Percentiles rank a stretch among this genome's conserved stretches.
Conservation (phyloP, 192 early-diverging fungal species). For the Backusella psychrophila region DNA sequence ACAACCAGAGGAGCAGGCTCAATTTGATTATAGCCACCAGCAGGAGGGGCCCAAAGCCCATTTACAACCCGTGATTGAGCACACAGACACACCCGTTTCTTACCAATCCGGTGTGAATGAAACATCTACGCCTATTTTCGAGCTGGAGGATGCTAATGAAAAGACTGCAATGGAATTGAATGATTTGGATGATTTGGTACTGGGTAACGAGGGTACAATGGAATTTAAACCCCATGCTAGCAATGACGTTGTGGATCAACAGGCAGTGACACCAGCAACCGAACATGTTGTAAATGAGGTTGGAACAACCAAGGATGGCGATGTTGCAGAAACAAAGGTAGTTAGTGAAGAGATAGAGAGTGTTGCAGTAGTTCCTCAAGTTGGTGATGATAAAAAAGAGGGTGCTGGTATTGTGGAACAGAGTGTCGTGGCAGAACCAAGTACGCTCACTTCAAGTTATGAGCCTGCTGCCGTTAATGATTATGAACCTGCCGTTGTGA, state of each 20-base stretch:
- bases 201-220: conserved; percentile 5
- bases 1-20: not conserved
- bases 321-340: not conserved
- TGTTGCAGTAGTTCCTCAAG: not conserved
- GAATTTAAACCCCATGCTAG: not conserved
- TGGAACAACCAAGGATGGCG: not conserved
- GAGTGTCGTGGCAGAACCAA: not conserved
- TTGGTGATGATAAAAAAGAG: not conserved
- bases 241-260: not conserved
- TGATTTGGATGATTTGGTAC: conserved; percentile 27
- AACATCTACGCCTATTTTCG: not conserved
- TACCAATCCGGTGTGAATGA: not conserved
- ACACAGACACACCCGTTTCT: not conserved
- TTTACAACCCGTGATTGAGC: not conserved
- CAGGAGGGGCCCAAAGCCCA: not conserved
- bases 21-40: not conserved
- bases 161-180: not conserved
- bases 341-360: not conserved
- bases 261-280: not conserved
- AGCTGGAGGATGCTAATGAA: not conserved
- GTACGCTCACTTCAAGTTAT: not conserved
- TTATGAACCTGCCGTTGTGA: not conserved
- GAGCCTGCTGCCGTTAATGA: not conserved
- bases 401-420: not conserved
- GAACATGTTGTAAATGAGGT: not conserved